These are phyloP conservation scores for Nicotiana tabacum DNA, from an alignment of 257 asterid species.

Conservation along the genomic window DNA sequence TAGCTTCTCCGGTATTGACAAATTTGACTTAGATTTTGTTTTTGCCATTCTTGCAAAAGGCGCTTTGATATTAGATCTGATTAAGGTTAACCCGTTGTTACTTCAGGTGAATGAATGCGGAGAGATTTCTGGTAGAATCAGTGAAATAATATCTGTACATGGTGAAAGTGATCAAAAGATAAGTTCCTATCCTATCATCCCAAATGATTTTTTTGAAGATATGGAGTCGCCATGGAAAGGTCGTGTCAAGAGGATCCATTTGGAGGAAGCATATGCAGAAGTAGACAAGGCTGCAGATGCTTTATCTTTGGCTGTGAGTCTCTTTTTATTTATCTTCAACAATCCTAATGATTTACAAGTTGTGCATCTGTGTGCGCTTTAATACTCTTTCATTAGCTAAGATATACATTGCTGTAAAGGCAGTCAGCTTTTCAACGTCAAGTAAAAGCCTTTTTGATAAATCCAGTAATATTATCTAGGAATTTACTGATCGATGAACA, in stretches of 20 bases:
- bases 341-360: neutral
- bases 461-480: neutral
- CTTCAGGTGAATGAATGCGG: constrained; percentile 74
- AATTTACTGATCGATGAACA: neutral
- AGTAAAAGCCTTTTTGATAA: neutral
- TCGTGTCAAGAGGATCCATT: constrained; percentile 88
- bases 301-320: constrained; percentile 71
- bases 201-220: constrained; percentile 76
- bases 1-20: neutral
- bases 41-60: constrained; percentile 5
- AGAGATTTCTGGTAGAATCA: constrained; percentile 58
- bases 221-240: constrained; percentile 97
- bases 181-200: constrained; percentile 44
- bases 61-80: neutral
- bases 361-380: neutral
- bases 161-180: constrained; percentile 76
- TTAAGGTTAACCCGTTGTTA: constrained; percentile 5
- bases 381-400: neutral
- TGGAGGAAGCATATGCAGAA: constrained; percentile 71
- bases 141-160: constrained; percentile 71
- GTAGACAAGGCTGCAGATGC: constrained; percentile 78
- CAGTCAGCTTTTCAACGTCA: neutral
- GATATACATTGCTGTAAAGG: neutral
- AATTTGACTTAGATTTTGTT: neutral
- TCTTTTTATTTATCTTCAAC: neutral